Conservation (phyloP, 257 asterid genomes). For the Solanum verrucosum region DNA sequence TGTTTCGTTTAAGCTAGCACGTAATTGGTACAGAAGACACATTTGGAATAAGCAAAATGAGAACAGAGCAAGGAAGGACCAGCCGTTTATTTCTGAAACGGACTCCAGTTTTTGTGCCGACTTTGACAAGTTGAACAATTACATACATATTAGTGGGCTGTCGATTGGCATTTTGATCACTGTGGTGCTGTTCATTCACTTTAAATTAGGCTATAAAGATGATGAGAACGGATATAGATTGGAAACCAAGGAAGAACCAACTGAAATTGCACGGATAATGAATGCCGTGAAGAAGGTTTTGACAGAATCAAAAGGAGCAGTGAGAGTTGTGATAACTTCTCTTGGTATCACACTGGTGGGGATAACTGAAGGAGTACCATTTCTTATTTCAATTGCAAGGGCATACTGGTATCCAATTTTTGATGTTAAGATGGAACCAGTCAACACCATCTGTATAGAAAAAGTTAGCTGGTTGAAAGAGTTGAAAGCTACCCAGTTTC, state of each 20-base stretch:
- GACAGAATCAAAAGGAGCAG: conserved; percentile 14
- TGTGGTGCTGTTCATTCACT: conserved; percentile 15
- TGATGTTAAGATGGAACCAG: conserved; percentile 10
- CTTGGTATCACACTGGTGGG: conserved; percentile 20
- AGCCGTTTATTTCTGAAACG: not conserved
- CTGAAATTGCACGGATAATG: not conserved
- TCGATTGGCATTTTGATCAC: conserved; percentile 14
- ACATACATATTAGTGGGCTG: conserved; percentile 10
- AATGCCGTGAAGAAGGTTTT: conserved; percentile 12
- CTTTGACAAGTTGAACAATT: conserved; percentile 11
- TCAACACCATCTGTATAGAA: conserved; percentile 11
- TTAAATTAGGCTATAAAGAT: conserved; percentile 4
- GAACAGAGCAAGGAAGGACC: not conserved
- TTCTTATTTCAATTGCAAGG: conserved; percentile 7
- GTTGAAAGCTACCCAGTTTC: conserved; percentile 6
- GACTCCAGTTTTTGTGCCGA: not conserved
- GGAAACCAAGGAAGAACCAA: conserved; percentile 20
- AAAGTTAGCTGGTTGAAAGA: conserved; percentile 11
- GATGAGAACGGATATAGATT: conserved; percentile 14
- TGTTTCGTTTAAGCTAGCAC: not conserved
- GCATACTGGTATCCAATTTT: conserved; percentile 2
- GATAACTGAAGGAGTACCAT: conserved; percentile 25
- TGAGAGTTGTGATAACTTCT: conserved; percentile 12
- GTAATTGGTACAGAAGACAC: not conserved
- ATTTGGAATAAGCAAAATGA: not conserved